phyloP scores from a whole-genome alignment of 2,329 filamentous ascomycete genomes.

The Aspergillus costaricaensis region DNA sequence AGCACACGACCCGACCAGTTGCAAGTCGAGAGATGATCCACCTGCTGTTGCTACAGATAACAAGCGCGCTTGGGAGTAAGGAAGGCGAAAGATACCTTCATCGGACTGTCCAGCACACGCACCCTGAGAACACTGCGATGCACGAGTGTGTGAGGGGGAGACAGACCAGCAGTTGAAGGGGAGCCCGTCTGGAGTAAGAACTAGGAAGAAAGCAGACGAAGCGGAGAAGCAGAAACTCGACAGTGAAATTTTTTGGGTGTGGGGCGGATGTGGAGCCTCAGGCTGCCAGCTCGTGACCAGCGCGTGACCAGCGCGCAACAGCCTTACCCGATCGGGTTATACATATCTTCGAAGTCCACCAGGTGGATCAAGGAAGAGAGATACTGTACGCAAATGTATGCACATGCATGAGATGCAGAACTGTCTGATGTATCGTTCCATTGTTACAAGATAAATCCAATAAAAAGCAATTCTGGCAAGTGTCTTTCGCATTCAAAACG shows the following conservation, averaged over 20 bases:
- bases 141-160: neutral
- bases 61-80: constrained; percentile 6
- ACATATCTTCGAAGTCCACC: neutral
- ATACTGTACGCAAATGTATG: no score
- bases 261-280: constrained; percentile 23
- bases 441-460: neutral
- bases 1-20: constrained; percentile 24
- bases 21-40: constrained; percentile 16
- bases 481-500: neutral
- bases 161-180: neutral
- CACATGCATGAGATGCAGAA: neutral
- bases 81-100: constrained; percentile 10
- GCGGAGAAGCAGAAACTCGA: constrained; percentile 9
- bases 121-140: constrained; percentile 1
- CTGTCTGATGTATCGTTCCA: neutral
- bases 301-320: constrained; percentile 17
- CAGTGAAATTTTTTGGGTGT: constrained; percentile 25
- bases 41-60: constrained; percentile 19
- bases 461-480: neutral
- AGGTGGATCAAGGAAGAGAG: neutral
- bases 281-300: constrained; percentile 21
- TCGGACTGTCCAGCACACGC: constrained; percentile 23
- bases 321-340: constrained; percentile 14
- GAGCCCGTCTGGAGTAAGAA: constrained; percentile 11
- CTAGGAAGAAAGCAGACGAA: constrained; percentile 3